A percentile compares a stretch with the other conserved stretches of the same genome.
phyloP scores from a whole-genome alignment of 2,329 filamentous ascomycete species.

The Neonectria faginata region DNA sequence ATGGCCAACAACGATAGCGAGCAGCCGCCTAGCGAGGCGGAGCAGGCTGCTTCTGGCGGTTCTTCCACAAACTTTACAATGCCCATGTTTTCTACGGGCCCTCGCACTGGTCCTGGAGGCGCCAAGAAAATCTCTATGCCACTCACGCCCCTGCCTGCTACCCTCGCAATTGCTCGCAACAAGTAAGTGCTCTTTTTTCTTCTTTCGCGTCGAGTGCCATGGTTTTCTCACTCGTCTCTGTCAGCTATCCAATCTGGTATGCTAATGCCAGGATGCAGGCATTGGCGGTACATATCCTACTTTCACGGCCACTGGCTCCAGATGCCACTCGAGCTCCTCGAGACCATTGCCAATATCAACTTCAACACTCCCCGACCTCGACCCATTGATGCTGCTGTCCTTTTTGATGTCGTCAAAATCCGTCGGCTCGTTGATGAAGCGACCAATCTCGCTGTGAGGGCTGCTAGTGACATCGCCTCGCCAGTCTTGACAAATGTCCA shows the following conservation, averaged over 20 bases:
- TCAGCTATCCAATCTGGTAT: neutral
- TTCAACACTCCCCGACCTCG: slow-evolving; percentile 81
- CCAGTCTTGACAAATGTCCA: slow-evolving; percentile 69
- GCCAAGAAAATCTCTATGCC: slow-evolving; percentile 34
- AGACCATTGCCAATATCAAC: slow-evolving; percentile 82
- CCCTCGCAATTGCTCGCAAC: slow-evolving; percentile 65
- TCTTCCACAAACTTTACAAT: neutral
- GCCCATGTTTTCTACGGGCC: neutral
- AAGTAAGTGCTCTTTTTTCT: slow-evolving; percentile 65
- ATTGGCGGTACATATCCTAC: slow-evolving; percentile 87
- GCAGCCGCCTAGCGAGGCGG: slow-evolving; percentile 54
- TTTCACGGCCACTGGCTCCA: slow-evolving; percentile 88
- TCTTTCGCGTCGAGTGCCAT: neutral
- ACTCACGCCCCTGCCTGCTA: slow-evolving; percentile 22
- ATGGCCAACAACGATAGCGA: slow-evolving; percentile 64
- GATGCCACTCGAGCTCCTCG: slow-evolving; percentile 81
- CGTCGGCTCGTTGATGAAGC: slow-evolving; percentile 83
- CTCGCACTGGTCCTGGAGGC: slow-evolving; percentile 4
- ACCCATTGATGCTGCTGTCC: slow-evolving; percentile 81
- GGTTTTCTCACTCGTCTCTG: neutral
- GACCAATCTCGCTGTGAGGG: slow-evolving; percentile 80
- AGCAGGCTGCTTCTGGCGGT: slow-evolving; percentile 26
- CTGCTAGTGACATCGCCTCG: slow-evolving; percentile 78
- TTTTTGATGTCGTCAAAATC: slow-evolving; percentile 88
- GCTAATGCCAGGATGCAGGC: slow-evolving; percentile 61